Conservation (phyloP, 2,329 filamentous ascomycete species). For the Waltergamsia citrina region DNA sequence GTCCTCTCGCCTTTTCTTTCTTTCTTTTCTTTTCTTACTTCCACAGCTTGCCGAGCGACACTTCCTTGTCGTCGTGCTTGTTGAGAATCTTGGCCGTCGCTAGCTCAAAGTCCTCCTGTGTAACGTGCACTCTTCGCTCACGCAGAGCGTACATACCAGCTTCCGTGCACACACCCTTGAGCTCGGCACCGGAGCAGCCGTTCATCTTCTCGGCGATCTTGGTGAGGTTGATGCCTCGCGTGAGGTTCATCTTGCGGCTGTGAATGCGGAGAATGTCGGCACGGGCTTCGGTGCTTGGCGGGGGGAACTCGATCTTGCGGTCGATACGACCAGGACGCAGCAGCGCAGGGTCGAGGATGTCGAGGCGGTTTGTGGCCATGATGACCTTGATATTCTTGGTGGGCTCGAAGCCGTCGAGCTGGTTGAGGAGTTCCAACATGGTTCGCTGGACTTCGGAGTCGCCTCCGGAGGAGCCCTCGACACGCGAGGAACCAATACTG, state of each 20-base stretch:
- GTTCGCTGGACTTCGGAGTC: constrained; percentile 98
- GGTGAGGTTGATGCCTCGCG: constrained; percentile 89
- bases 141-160: constrained; percentile 96
- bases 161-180: constrained; percentile 98
- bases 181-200: constrained; percentile 90
- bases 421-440: constrained; percentile 96
- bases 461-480: constrained; percentile 89
- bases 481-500: constrained; percentile 93
- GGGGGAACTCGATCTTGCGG: constrained; percentile 97
- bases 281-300: constrained; percentile 89
- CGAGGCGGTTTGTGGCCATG: constrained; percentile 97
- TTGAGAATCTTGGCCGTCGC: constrained; percentile 98
- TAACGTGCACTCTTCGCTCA: constrained; percentile 93
- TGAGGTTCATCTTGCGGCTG: constrained; percentile 96
- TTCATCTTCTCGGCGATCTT: constrained; percentile 99
- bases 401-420: constrained; percentile 96
- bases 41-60: constrained; percentile 77
- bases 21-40: constrained; percentile 21
- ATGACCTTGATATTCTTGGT: constrained; percentile 99
- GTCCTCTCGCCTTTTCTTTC: not conserved
- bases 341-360: constrained; percentile 92
- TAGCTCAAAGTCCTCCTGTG: constrained; percentile 97
- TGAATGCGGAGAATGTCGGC: constrained; percentile 98
- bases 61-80: constrained; percentile 98
- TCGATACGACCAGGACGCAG: constrained; percentile 96